Base-by-base conservation (phyloP, 2,329 filamentous ascomycete genomes). In the Colletotrichum sp. region DNA sequence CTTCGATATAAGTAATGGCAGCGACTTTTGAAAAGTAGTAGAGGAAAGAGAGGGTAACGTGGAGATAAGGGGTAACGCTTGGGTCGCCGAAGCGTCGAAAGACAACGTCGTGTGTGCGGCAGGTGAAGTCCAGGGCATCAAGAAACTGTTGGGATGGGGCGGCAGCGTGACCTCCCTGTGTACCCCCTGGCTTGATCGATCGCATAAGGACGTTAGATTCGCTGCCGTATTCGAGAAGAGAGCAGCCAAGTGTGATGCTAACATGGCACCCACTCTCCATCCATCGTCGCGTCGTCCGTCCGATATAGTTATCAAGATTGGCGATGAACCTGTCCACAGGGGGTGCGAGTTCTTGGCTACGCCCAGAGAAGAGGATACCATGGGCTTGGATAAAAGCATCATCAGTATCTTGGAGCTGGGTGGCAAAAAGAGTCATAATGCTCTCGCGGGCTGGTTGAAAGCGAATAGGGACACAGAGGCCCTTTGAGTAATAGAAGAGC, bases 41-140 rank as follows among this genome's bases (percentile, higher is more conserved):
- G 10, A 94, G 80, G 78, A 93, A 94, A 0, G 90, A 88, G 30
- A 95, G 83, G 7, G 89, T 88, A 1, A 91, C 88, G 77, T 95
- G 92, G 0, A 93, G 79, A 79, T 91, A 94, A 0, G 92, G 89
- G 30, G 32, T 24, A 3, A 65, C 21, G 32, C 16, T 60, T 6
- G 10, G 24, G 16, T 69, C 34, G 5, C 55, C 24, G 8, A 64
- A 34, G 6, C 38, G 38, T 16, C 32, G 28, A 26, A 70, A 55
- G 13, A 52, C 9, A 8, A 60, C 28, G 4, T n/a, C 12, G 18
- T 68, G n/a, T 2, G 21, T 68, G 2, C 64, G 10, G 10, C 5
- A 7, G 1, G 30, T 30, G 13, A 71, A 70, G 3, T 92, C 1
- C 91, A 94, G 64, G 95, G 93, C 6, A 91, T 88, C 0, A 94